Evolutionary conservation across 208 protist genomes (phyloP).

Genomic region (Strigomonas oncopelti): DNA sequence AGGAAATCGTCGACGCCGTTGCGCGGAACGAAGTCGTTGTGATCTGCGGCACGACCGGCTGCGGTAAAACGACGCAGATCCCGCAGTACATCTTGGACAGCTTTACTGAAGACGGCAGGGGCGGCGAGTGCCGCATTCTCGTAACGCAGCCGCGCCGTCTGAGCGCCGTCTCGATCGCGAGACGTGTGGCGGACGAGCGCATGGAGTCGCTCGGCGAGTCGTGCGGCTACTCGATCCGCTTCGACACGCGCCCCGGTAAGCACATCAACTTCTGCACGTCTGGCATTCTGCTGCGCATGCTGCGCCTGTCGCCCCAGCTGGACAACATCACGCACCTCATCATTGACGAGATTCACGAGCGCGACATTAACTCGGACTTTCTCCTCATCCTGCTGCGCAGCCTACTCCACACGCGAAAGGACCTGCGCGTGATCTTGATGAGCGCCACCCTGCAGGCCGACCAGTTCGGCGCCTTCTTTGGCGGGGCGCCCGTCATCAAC

Average conservation of each 20-base stretch:
- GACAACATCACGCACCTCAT: conserved; percentile 96
- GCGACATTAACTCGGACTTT: conserved; percentile 99
- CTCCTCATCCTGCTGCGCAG: conserved; percentile 97
- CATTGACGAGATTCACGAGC: conserved; percentile 99
- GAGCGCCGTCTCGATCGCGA: conserved; percentile 97
- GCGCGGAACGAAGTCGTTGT: conserved; percentile 81
- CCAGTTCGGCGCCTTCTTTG: conserved; percentile 84
- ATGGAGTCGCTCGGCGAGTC: conserved; percentile 93
- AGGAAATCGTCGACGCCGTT: conserved; percentile 74
- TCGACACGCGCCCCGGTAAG: conserved; percentile 92
- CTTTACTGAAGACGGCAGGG: conserved; percentile 46
- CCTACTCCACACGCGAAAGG: conserved; percentile 56
- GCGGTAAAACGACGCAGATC: conserved; percentile 96
- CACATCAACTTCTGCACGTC: conserved; percentile 98
- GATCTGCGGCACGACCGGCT: conserved; percentile 95
- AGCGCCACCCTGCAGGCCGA: conserved; percentile 90
- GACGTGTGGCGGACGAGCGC: conserved; percentile 97
- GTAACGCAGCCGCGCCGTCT: conserved; percentile 98
- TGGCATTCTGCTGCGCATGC: conserved; percentile 97
- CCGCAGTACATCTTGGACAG: conserved; percentile 94
- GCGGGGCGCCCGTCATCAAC: conserved; percentile 73
- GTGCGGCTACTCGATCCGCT: conserved; percentile 98
- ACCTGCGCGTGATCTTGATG: conserved; percentile 98
- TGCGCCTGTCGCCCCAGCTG: conserved; percentile 82
- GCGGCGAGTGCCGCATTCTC: conserved; percentile 68